Base-by-base conservation (phyloP, 2,329 filamentous ascomycete species). In the Calonectria pauciramosa region DNA sequence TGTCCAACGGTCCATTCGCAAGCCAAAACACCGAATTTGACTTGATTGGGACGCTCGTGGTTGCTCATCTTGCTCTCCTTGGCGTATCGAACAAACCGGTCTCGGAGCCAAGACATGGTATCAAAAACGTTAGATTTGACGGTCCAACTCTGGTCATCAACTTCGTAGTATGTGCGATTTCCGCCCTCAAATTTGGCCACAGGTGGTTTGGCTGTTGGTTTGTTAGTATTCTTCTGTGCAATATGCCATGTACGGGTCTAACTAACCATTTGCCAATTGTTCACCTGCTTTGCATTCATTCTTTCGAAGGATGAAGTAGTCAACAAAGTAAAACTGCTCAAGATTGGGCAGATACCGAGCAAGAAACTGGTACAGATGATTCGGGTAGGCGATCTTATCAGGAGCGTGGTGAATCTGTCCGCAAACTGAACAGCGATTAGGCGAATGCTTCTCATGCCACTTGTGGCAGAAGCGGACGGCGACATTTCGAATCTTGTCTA, bases 331-430 rank as follows among this genome's bases (percentile, higher is more conserved):
- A 54, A 89, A 87, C 1, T 84, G 81, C 71, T 88, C 84, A 8
- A 89, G 80, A 18, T 85, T 86, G 1, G 85, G 85, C 18, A 86
- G 79, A 74, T 86, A 84, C 13, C 86, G 80, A 3, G 86, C 83
- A 9, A 87, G 80, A 38, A 89, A 87, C 64, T 88, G 85, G 76
- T 87, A 88, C 1, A 88, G 79, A 68, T 89, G 87, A 7, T 80
- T 79, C 0, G 87, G 87, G 36, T 83, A 84, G 18, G 80, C 77
- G 63, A 82, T 77, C 49, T 75, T 79, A 26, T 81, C 80, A 13
- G 77, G 68, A 4, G 75, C 71, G 10, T 78, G 76, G 68, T 86
- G 84, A 3, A 80, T 71, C 10, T 80, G 80, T 11, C 85, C 84
- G 47, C 87, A 88, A 2, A 77, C 60, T 4, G 73, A 71, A 74